These are phyloP conservation scores for Quercus parvula DNA, from an alignment of 306 rosid genomes.

Conservation along the genomic window DNA sequence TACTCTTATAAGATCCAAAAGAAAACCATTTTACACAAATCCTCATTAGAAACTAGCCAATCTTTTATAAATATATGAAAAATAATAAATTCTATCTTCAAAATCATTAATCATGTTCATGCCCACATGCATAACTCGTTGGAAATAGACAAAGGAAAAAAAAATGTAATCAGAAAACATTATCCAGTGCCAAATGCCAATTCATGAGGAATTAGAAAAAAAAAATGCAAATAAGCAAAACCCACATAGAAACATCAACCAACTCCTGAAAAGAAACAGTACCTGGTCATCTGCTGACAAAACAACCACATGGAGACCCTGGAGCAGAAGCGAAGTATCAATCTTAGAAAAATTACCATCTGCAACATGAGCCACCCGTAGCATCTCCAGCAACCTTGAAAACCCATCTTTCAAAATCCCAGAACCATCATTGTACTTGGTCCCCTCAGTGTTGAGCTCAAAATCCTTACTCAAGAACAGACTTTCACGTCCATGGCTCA, in stretches of 20 bases:
- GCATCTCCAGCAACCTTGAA: slow-evolving; percentile 18
- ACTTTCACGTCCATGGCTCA: slow-evolving; percentile 7
- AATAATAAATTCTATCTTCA: neutral
- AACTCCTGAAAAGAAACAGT: neutral
- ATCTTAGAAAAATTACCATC: slow-evolving; percentile 5
- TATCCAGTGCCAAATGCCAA: neutral
- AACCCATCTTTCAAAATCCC: slow-evolving; percentile 34
- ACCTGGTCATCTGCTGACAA: slow-evolving; percentile 33
- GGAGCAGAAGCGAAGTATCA: slow-evolving; percentile 23
- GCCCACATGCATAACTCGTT: neutral
- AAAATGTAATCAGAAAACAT: neutral
- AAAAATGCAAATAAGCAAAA: neutral
- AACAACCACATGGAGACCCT: slow-evolving; percentile 33
- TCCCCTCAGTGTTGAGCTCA: slow-evolving; percentile 19
- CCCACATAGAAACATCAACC: neutral
- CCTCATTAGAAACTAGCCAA: neutral
- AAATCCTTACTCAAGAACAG: slow-evolving; percentile 20
- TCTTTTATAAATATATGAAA: neutral
- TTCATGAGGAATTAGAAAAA: neutral
- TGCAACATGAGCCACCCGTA: slow-evolving; percentile 13
- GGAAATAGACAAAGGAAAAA: neutral
- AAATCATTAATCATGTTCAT: neutral
- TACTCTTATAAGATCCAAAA: neutral
- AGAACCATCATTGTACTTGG: slow-evolving; percentile 29
- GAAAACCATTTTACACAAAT: neutral